phyloP scores from a whole-genome alignment of 805 yeast species.

The Tetrapisispora iriomotensis region DNA sequence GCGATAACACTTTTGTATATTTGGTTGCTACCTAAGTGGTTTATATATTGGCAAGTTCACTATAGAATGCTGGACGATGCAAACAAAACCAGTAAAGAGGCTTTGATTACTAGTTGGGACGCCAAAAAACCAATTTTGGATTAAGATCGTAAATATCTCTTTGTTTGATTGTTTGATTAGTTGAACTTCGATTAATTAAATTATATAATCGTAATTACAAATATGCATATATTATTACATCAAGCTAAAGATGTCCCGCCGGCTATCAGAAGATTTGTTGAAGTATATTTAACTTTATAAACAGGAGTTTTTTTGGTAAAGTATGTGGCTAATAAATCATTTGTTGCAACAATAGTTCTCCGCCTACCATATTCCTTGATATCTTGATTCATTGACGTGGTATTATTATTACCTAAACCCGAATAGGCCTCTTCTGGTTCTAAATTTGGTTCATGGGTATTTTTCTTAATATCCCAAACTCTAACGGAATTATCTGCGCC shows the following conservation, averaged over 20 bases:
- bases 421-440: slow-evolving; percentile 59
- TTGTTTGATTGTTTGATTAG: not conserved
- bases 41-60: slow-evolving; percentile 25
- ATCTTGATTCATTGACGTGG: slow-evolving; percentile 29
- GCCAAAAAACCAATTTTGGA: slow-evolving; percentile 12
- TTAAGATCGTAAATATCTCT: not conserved
- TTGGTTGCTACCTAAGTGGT: slow-evolving; percentile 20
- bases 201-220: not conserved
- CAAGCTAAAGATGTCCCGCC: slow-evolving; percentile 58
- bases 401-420: slow-evolving; percentile 29
- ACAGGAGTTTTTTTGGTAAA: slow-evolving; percentile 92
- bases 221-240: slow-evolving; percentile 1
- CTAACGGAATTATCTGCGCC: slow-evolving; percentile 90
- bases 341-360: slow-evolving; percentile 65
- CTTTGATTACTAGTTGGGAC: slow-evolving; percentile 11
- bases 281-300: slow-evolving; percentile 83
- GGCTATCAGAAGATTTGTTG: slow-evolving; percentile 82
- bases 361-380: slow-evolving; percentile 43
- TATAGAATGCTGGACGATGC: slow-evolving; percentile 14
- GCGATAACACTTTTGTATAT: slow-evolving; percentile 13
- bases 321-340: slow-evolving; percentile 90
- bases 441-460: slow-evolving; percentile 69
- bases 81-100: not conserved
- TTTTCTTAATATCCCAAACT: slow-evolving; percentile 89
- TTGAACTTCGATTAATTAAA: not conserved